Evolutionary conservation across 2,329 filamentous ascomycete genomes (phyloP).

Genomic region (Aureobasidium lini): DNA sequence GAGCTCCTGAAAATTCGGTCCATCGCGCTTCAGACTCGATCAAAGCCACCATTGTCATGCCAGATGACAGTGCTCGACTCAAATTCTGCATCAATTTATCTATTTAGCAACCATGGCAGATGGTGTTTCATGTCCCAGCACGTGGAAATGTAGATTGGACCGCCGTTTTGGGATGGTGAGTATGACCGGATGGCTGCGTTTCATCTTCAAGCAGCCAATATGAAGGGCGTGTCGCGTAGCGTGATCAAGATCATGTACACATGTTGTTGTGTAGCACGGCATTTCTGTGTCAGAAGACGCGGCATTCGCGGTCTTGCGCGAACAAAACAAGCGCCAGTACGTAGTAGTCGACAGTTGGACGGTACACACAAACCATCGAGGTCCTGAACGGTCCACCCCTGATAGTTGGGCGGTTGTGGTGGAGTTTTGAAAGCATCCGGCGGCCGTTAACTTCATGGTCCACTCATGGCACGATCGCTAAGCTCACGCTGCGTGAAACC

Average conservation of each 20-base stretch:
- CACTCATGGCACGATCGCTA: constrained; percentile 9
- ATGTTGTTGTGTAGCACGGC: background rate
- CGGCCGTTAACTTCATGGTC: background rate
- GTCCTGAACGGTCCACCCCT: background rate
- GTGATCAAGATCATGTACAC: background rate
- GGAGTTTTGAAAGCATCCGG: constrained; percentile 9
- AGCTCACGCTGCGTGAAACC: constrained; percentile 3
- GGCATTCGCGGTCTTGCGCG: background rate
- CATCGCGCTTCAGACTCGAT: background rate
- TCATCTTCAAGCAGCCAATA: background rate
- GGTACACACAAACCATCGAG: background rate
- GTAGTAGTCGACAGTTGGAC: background rate
- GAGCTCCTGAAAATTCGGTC: background rate
- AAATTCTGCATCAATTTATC: background rate
- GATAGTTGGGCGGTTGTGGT: constrained; percentile 7
- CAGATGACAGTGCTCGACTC: background rate
- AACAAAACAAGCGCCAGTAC: background rate
- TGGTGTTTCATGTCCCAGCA: background rate
- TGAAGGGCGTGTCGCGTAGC: constrained; percentile 3
- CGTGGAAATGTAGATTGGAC: constrained; percentile 4
- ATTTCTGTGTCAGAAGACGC: background rate
- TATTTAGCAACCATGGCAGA: constrained; percentile 10
- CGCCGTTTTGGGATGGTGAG: constrained; percentile 1
- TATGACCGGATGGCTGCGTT: constrained; percentile 1
- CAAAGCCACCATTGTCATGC: background rate